These are phyloP conservation scores for Coprinopsis marcescibilis DNA, from an alignment of 768 basidiomycete species.

Conservation along the genomic window DNA sequence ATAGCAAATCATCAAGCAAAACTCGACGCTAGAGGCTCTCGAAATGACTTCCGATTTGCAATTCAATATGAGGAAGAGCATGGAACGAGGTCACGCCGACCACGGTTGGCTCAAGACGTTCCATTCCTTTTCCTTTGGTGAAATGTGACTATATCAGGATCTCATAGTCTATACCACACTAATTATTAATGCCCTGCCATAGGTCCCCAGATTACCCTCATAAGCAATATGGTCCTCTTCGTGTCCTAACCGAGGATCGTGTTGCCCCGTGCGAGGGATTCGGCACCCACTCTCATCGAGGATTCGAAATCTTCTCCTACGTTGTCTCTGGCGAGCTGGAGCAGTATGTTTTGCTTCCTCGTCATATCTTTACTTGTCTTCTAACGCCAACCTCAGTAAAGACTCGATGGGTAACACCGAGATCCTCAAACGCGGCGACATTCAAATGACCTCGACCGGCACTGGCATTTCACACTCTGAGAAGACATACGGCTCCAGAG, in stretches of 20 bases:
- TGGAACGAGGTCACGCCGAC: slow-evolving; percentile 67
- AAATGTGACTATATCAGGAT: slow-evolving; percentile 39
- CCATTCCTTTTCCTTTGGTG: slow-evolving; percentile 80
- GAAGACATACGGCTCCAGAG: slow-evolving; percentile 34
- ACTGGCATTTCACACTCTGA: slow-evolving; percentile 85
- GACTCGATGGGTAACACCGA: slow-evolving; percentile 93
- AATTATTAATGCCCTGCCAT: not conserved
- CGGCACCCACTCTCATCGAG: slow-evolving; percentile 75
- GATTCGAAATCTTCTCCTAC: slow-evolving; percentile 92
- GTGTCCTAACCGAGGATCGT: slow-evolving; percentile 94
- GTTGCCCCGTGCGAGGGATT: slow-evolving; percentile 74
- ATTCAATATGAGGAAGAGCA: slow-evolving; percentile 49
- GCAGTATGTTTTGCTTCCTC: slow-evolving; percentile 47
- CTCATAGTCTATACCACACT: slow-evolving; percentile 12
- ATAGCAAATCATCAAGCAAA: slow-evolving; percentile 7
- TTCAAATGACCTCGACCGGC: slow-evolving; percentile 90
- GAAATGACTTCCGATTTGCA: slow-evolving; percentile 27
- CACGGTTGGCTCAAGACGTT: slow-evolving; percentile 87
- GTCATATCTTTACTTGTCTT: not conserved
- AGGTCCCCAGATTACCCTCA: slow-evolving; percentile 60
- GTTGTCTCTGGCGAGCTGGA: slow-evolving; percentile 73
- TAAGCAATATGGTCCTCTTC: slow-evolving; percentile 63
- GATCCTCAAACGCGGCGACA: slow-evolving; percentile 78
- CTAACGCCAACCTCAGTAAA: slow-evolving; percentile 41
- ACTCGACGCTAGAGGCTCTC: too few relatives aligned